Conservation (phyloP, 2,329 filamentous ascomycete species). For the Bimuria novae-zelandiae region DNA sequence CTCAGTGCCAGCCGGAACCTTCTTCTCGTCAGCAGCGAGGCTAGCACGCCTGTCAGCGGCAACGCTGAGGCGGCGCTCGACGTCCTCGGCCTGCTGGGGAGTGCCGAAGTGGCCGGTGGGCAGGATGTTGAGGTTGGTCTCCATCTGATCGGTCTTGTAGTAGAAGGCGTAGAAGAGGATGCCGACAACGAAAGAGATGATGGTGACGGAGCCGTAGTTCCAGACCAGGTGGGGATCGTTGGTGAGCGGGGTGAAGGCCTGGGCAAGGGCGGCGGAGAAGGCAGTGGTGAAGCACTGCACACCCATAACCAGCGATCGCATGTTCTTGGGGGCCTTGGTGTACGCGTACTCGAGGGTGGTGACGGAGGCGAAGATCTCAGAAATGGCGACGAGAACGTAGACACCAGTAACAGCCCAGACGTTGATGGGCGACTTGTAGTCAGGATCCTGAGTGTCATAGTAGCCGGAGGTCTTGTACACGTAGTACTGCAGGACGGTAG, state of each 20-base stretch:
- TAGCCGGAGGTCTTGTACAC: conserved; percentile 49
- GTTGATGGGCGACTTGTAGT: conserved; percentile 54
- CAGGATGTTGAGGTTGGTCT: conserved; percentile 46
- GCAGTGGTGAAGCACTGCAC: conserved; percentile 70
- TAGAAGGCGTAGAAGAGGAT: conserved; percentile 39
- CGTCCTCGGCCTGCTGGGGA: conserved; percentile 30
- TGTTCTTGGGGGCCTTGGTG: conserved; percentile 73
- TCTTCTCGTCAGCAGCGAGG: conserved; percentile 20
- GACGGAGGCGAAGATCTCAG: conserved; percentile 58
- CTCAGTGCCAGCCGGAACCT: neutral
- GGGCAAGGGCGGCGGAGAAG: conserved; percentile 66
- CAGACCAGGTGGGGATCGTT: conserved; percentile 67
- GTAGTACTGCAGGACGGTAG: conserved; percentile 54
- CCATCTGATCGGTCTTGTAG: conserved; percentile 39
- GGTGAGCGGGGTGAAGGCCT: conserved; percentile 64
- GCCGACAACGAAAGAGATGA: conserved; percentile 42
- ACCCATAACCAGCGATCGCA: conserved; percentile 70
- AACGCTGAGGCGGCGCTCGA: conserved; percentile 33
- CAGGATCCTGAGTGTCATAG: conserved; percentile 31
- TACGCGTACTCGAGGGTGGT: conserved; percentile 72
- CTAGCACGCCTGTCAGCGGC: conserved; percentile 20
- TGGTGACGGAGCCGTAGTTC: conserved; percentile 61
- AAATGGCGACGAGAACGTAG: conserved; percentile 55
- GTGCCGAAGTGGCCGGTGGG: conserved; percentile 44
- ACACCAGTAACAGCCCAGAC: conserved; percentile 56